Evolutionary conservation across 176 grass and related monocot genomes (phyloP).

Genomic region (sorghum (Sorghum bicolor)): Sorghum_bicolor_NCBIv3 NC_012871.2:75502001-75502500

Average conservation of each 20-base stretch:
- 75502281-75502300: neutral
- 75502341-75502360: neutral
- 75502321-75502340: constrained; percentile 18
- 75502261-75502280: neutral
- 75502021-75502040: too few relatives aligned
- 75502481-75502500: constrained; percentile 52
- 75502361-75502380: neutral
- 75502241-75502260: neutral
- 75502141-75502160: neutral
- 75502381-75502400: neutral
- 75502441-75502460: constrained; percentile 7
- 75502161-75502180: neutral
- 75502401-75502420: neutral
- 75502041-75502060: too few relatives aligned
- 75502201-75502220: neutral
- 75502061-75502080: neutral
- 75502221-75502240: neutral
- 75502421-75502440: constrained; percentile 4
- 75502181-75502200: constrained; percentile 17
- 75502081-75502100: neutral
- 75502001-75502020: too few relatives aligned
- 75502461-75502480: neutral
- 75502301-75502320: constrained; percentile 35
- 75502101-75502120: neutral
- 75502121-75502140: neutral